These are phyloP conservation scores for Cryptococcus sp. DNA, from an alignment of 1,284 basidiomycete genomes.

Conservation along the genomic window DNA sequence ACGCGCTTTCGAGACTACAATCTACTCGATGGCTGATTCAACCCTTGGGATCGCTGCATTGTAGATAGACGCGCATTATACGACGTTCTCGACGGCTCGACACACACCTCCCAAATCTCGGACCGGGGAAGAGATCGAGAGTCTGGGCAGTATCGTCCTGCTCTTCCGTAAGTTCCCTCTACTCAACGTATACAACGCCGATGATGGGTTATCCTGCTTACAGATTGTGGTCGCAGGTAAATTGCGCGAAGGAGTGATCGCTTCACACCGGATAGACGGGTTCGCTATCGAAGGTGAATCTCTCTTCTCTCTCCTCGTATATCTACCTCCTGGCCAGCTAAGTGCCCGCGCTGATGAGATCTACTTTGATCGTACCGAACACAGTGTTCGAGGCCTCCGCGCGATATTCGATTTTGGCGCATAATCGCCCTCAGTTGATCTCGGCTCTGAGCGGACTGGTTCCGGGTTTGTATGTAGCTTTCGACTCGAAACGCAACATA, in stretches of 20 bases:
- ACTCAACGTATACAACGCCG: background rate
- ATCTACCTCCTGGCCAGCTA: background rate
- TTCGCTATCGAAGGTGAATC: constrained; percentile 51
- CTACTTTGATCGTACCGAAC: background rate
- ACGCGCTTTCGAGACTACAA: background rate
- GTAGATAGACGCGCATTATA: constrained; percentile 40
- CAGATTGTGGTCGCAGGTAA: constrained; percentile 37
- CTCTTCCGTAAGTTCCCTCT: constrained; percentile 38
- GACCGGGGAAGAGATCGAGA: constrained; percentile 37
- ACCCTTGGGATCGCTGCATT: background rate
- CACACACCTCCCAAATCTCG: constrained; percentile 19
- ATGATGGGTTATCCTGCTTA: background rate
- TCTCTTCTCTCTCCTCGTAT: background rate
- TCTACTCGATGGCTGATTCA: background rate
- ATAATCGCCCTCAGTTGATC: constrained; percentile 42
- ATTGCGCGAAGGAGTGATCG: constrained; percentile 51
- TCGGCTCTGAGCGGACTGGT: constrained; percentile 47
- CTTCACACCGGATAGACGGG: constrained; percentile 41
- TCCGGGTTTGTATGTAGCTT: constrained; percentile 40
- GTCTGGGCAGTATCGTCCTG: constrained; percentile 45
- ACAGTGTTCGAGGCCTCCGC: constrained; percentile 51
- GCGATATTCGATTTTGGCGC: constrained; percentile 40
- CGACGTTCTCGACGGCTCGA: constrained; percentile 19
- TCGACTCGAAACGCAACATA: constrained; percentile 11
- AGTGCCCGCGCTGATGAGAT: background rate